Conservation (phyloP, 345 rosid genomes). For the Schrenkiella parvula region DNA sequence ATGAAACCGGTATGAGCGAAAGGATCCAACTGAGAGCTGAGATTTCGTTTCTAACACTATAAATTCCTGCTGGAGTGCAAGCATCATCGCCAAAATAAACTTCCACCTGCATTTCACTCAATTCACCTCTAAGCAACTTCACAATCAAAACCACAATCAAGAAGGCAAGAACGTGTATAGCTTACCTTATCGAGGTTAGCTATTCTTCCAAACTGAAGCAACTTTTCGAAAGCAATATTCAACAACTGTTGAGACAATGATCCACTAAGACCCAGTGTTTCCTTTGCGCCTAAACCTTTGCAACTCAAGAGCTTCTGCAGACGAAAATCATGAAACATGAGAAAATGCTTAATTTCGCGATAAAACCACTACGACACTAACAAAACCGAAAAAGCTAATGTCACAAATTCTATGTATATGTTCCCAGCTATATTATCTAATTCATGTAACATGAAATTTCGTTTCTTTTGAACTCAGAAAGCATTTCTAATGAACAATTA, state of each 20-base stretch:
- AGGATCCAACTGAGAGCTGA: slow-evolving; percentile 65
- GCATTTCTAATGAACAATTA: background rate
- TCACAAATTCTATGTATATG: too few species aligned
- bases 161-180: background rate
- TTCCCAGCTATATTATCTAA: background rate
- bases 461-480: background rate
- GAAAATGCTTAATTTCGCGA: background rate
- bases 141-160: background rate
- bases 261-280: slow-evolving; percentile 37
- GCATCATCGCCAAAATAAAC: slow-evolving; percentile 63
- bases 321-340: background rate
- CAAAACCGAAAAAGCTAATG: too few species aligned
- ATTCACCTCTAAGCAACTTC: slow-evolving; percentile 2
- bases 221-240: slow-evolving; percentile 34
- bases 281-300: slow-evolving; percentile 49
- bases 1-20: slow-evolving; percentile 28
- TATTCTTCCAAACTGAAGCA: slow-evolving; percentile 65
- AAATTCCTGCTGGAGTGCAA: slow-evolving; percentile 39
- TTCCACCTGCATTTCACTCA: slow-evolving; percentile 61
- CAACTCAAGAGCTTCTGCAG: slow-evolving; percentile 53
- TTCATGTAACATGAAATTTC: background rate
- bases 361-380: too few species aligned
- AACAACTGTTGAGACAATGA: slow-evolving; percentile 38
- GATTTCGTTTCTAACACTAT: slow-evolving; percentile 69
- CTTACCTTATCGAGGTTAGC: slow-evolving; percentile 67